Percentiles rank a stretch among this genome's conserved stretches.
Conservation (phyloP, 2,329 filamentous ascomycete genomes). For the Beauveria bassiana region DNA sequence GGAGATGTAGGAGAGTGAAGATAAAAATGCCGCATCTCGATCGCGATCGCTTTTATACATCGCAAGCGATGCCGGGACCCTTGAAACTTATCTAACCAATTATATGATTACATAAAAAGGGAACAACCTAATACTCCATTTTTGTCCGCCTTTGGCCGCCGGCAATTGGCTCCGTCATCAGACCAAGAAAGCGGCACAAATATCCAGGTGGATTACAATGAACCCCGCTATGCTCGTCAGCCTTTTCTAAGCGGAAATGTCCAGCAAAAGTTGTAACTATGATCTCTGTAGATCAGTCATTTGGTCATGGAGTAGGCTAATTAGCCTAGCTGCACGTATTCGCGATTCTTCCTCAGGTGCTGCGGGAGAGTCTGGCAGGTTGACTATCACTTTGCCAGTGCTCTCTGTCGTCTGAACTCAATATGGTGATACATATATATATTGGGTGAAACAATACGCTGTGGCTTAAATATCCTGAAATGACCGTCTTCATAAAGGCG, state of each 20-base stretch:
- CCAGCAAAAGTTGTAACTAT: too few species aligned
- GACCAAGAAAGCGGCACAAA: background rate
- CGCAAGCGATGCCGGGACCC: slow-evolving; percentile 1
- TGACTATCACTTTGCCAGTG: slow-evolving; percentile 29
- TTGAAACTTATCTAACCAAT: background rate
- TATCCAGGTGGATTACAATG: slow-evolving; percentile 9
- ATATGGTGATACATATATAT: too few species aligned
- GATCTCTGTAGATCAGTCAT: background rate
- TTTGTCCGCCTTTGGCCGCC: background rate
- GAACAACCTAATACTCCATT: background rate
- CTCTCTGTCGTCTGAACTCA: slow-evolving; percentile 19
- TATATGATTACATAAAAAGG: background rate
- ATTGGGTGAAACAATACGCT: background rate
- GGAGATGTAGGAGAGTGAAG: background rate
- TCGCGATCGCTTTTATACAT: background rate
- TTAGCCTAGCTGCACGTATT: background rate
- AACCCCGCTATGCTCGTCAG: slow-evolving; percentile 6
- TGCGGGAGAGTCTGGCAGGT: slow-evolving; percentile 35
- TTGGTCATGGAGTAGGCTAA: background rate
- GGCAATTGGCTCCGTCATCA: background rate
- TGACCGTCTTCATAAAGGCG: background rate
- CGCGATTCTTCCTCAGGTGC: slow-evolving; percentile 26
- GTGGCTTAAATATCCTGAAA: background rate
- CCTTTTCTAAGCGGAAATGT: slow-evolving; percentile 2
- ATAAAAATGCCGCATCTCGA: background rate